Evolutionary conservation across 2,329 filamentous ascomycete genomes (phyloP).

Genomic region (Apiospora rasikravindrae): DNA sequence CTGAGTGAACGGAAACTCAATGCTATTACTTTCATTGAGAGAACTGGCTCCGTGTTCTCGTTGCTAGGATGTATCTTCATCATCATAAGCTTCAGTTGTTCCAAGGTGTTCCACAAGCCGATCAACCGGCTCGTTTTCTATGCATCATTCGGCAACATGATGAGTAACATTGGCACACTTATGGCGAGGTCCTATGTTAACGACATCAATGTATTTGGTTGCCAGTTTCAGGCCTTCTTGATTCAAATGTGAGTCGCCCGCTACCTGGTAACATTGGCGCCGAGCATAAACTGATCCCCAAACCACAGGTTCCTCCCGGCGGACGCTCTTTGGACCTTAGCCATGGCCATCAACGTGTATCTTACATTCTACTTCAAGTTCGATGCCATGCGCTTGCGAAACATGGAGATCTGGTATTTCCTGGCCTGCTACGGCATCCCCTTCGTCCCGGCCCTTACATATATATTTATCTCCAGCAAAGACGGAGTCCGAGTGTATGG

Average conservation of each 20-base stretch:
- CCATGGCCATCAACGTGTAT: slow-evolving; percentile 86
- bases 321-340: slow-evolving; percentile 77
- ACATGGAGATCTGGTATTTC: slow-evolving; percentile 74
- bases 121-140: slow-evolving; percentile 87
- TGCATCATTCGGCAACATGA: slow-evolving; percentile 80
- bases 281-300: slow-evolving; percentile 8
- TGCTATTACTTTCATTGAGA: slow-evolving; percentile 64
- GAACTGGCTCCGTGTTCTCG: slow-evolving; percentile 73
- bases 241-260: slow-evolving; percentile 74
- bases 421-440: slow-evolving; percentile 75
- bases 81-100: slow-evolving; percentile 71
- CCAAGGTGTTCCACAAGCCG: slow-evolving; percentile 77
- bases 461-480: slow-evolving; percentile 66
- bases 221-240: slow-evolving; percentile 77
- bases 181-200: slow-evolving; percentile 68
- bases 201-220: slow-evolving; percentile 54
- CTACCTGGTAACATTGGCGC: background rate
- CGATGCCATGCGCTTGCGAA: slow-evolving; percentile 65
- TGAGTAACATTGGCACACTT: slow-evolving; percentile 77
- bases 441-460: slow-evolving; percentile 69
- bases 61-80: slow-evolving; percentile 74
- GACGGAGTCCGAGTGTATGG: slow-evolving; percentile 69
- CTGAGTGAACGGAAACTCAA: background rate
- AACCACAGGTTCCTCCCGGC: slow-evolving; percentile 73
- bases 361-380: slow-evolving; percentile 80